A percentile compares a stretch with the other conserved stretches of the same genome.
Evolutionary conservation across 495 filamentous ascomycete genomes (phyloP).

Genomic region (Penicillium chermesinum): DNA sequence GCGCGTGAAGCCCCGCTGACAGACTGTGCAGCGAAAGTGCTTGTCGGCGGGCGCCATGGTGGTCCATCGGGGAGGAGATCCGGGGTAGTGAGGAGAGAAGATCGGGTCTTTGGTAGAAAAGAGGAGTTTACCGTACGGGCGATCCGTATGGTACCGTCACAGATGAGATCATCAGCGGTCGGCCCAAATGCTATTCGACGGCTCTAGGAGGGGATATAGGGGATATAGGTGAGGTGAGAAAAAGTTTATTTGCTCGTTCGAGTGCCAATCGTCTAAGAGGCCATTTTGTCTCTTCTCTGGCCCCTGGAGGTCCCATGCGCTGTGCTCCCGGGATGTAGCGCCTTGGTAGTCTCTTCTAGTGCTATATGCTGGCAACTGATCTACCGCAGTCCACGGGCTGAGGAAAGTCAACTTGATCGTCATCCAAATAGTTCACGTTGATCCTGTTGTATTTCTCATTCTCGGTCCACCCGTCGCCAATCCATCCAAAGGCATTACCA

Average conservation of each 20-base stretch:
- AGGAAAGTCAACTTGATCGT: constrained; percentile 38
- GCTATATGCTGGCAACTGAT: no score
- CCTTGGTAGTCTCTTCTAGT: no score
- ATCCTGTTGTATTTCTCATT: constrained; percentile 32
- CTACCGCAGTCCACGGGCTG: constrained; percentile 4
- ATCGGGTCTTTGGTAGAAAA: constrained; percentile 10
- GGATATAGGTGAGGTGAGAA: not conserved
- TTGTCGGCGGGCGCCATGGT: constrained; percentile 41
- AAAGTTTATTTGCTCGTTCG: not conserved
- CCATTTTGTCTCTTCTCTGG: not conserved
- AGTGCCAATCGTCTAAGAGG: not conserved
- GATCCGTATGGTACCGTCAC: constrained; percentile 8
- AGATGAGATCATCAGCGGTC: constrained; percentile 13
- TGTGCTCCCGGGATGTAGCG: no score
- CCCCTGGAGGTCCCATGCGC: no score
- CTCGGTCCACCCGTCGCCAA: constrained; percentile 41
- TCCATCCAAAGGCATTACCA: constrained; percentile 33
- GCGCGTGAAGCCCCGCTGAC: constrained; percentile 45
- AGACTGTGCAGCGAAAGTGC: constrained; percentile 43
- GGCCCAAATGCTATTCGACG: not conserved
- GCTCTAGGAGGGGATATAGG: not conserved
- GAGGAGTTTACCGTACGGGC: constrained; percentile 4
- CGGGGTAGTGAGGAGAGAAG: constrained; percentile 18
- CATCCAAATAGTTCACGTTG: constrained; percentile 36
- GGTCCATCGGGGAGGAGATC: constrained; percentile 38